phyloP scores from a whole-genome alignment of 2,329 filamentous ascomycete species.

The Xylaria sp. region DNA sequence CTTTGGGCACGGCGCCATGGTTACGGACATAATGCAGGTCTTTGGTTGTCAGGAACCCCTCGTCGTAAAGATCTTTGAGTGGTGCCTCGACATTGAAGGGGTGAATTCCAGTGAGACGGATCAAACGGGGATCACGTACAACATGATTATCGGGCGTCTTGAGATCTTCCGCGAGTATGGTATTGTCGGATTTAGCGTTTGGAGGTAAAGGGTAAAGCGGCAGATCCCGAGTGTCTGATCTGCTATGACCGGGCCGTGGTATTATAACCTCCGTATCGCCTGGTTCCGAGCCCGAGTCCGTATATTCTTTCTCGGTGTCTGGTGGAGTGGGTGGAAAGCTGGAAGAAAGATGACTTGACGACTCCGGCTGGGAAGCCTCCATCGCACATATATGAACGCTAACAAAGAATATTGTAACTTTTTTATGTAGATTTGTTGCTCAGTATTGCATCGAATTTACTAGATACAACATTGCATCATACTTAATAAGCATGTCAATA shows the following conservation, averaged over 20 bases:
- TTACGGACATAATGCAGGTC: constrained; percentile 93
- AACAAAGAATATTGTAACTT: constrained; percentile 17
- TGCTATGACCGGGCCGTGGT: constrained; percentile 35
- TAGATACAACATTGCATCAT: not conserved
- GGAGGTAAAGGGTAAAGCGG: constrained; percentile 74
- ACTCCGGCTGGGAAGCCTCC: constrained; percentile 13
- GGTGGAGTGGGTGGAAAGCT: constrained; percentile 54
- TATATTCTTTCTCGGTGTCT: constrained; percentile 53
- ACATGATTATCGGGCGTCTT: constrained; percentile 88
- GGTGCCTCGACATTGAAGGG: constrained; percentile 93
- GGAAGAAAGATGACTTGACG: constrained; percentile 1
- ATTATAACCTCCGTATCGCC: constrained; percentile 40
- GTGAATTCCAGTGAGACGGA: constrained; percentile 86
- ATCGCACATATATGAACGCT: constrained; percentile 12
- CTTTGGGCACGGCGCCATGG: constrained; percentile 83
- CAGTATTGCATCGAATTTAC: constrained; percentile 6
- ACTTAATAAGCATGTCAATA: not conserved
- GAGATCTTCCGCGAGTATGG: constrained; percentile 77
- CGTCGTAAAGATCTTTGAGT: constrained; percentile 77
- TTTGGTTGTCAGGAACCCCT: constrained; percentile 86
- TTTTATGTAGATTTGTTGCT: not conserved
- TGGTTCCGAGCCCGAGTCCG: constrained; percentile 50
- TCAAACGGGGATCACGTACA: constrained; percentile 80
- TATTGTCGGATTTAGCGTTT: constrained; percentile 62
- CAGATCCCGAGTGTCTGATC: constrained; percentile 34